Evolutionary conservation across 805 yeast genomes (phyloP).

Genomic region (Starmerella asiatica): DNA sequence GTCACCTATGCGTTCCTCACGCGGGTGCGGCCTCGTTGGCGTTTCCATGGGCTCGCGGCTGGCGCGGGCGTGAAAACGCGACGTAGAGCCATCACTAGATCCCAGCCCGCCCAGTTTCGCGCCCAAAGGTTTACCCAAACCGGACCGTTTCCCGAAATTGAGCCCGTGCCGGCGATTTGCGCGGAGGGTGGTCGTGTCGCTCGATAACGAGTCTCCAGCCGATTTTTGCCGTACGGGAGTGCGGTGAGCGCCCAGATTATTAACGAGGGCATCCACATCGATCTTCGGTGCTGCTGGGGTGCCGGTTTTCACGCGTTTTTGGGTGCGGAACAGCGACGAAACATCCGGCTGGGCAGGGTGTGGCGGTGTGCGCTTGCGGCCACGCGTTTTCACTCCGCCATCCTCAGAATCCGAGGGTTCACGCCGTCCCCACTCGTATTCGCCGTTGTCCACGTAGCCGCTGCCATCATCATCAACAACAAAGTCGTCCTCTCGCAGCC

Average conservation of each 20-base stretch:
- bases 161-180: no score
- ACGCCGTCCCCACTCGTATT: constrained; percentile 63
- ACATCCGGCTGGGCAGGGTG: constrained; percentile 28
- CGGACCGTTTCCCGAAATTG: constrained; percentile 1
- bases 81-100: no score
- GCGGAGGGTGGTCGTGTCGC: no score
- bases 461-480: constrained; percentile 89
- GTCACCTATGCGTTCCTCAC: neutral
- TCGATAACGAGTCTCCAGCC: constrained; percentile 1
- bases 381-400: constrained; percentile 20
- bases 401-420: constrained; percentile 8
- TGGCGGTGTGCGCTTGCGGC: constrained; percentile 21
- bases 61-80: neutral
- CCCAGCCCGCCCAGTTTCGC: neutral
- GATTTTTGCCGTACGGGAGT: constrained; percentile 1
- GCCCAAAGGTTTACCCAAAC: neutral
- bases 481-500: constrained; percentile 77
- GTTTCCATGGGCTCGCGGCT: neutral
- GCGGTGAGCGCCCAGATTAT: constrained; percentile 3
- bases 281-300: neutral
- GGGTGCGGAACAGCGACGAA: constrained; percentile 27
- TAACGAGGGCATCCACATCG: constrained; percentile 9
- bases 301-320: constrained; percentile 5
- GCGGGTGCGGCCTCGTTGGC: constrained; percentile 1
- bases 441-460: constrained; percentile 90